Conservation (phyloP, 1,139 yeast genomes). For the Meyerozyma athensensis region DNA sequence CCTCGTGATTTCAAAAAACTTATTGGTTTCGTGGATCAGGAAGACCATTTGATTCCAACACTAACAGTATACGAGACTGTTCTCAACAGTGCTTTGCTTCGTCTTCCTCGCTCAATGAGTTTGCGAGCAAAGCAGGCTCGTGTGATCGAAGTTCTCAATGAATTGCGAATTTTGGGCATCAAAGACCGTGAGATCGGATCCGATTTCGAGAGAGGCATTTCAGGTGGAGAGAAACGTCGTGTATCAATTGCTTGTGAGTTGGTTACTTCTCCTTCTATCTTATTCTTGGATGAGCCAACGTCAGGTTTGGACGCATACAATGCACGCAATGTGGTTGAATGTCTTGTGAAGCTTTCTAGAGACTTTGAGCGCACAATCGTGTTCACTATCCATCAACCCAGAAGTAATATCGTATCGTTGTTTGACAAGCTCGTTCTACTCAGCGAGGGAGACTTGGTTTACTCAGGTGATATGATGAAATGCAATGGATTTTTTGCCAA, state of each 20-base stretch:
- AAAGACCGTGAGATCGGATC: conserved; percentile 87
- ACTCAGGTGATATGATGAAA: conserved; percentile 75
- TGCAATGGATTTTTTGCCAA: conserved; percentile 70
- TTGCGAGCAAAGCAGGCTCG: conserved; percentile 67
- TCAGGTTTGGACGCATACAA: conserved; percentile 93
- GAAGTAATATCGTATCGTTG: conserved; percentile 88
- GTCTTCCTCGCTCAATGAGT: conserved; percentile 80
- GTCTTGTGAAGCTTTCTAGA: conserved; percentile 73
- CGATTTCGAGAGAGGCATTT: conserved; percentile 85
- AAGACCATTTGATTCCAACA: conserved; percentile 85
- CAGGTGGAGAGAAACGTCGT: conserved; percentile 90
- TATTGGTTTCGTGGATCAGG: conserved; percentile 97
- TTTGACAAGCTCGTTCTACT: conserved; percentile 79
- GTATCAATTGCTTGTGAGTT: conserved; percentile 88
- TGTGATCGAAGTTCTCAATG: conserved; percentile 80
- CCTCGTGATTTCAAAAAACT: conserved; percentile 53
- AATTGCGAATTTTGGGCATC: conserved; percentile 75
- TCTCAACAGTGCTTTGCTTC: conserved; percentile 79
- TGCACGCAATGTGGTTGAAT: conserved; percentile 86
- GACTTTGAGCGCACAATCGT: conserved; percentile 82
- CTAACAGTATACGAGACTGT: conserved; percentile 95
- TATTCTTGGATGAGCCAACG: conserved; percentile 86
- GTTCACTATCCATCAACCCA: conserved; percentile 95
- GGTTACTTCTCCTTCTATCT: conserved; percentile 77
- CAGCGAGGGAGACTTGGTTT: conserved; percentile 81